Conservation (phyloP, 257 asterid species). For the Schizonepeta tenuifolia region DNA sequence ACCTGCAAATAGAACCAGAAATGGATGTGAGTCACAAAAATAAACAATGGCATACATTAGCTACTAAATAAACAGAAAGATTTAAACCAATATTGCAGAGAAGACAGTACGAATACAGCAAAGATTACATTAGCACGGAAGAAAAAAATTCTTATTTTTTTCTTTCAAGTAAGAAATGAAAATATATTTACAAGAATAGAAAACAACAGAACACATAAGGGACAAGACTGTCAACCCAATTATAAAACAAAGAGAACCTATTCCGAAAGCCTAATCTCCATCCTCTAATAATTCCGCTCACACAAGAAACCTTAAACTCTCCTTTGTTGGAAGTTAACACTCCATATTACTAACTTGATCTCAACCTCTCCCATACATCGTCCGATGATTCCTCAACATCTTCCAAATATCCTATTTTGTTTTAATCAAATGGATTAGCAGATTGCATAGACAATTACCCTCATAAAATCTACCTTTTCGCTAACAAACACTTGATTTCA, state of each 20-base stretch:
- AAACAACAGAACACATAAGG: not conserved
- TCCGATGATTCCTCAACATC: conserved; percentile 7
- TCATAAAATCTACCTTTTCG: not conserved
- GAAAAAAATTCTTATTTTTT: not conserved
- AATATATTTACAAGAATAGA: not conserved
- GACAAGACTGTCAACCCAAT: not conserved
- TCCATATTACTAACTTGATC: not conserved
- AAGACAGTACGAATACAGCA: conserved; percentile 13
- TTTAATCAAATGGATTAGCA: not conserved
- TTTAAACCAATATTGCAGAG: conserved; percentile 18
- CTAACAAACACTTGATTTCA: not conserved
- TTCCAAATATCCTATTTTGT: not conserved
- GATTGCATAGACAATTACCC: not conserved
- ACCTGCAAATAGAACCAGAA: conserved; percentile 63
- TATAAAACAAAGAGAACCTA: not conserved
- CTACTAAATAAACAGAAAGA: conserved; percentile 17
- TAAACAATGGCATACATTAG: conserved; percentile 25
- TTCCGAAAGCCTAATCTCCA: not conserved
- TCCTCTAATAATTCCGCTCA: not conserved
- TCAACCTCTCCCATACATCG: not conserved
- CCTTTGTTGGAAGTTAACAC: conserved; percentile 5
- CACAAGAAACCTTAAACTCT: not conserved
- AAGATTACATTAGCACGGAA: conserved; percentile 16
- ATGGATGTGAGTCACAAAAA: conserved; percentile 24
- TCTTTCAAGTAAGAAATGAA: not conserved